A percentile compares a stretch with the other conserved stretches of the same genome.
Conservation (phyloP, 352 stramenopile species). For the Thalassiosira delicatula region DNA sequence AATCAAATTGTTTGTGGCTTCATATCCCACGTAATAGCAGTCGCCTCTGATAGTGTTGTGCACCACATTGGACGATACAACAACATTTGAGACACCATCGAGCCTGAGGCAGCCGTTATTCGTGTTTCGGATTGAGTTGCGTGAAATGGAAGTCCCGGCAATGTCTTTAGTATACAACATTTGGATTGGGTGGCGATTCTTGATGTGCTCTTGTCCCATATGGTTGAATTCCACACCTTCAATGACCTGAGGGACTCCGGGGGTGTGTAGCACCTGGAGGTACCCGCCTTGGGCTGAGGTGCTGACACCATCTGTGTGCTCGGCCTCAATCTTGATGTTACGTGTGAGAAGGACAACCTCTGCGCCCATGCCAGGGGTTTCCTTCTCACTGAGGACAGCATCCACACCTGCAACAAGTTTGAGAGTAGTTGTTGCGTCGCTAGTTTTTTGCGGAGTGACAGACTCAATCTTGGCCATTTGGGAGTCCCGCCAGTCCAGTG, state of each 20-base stretch:
- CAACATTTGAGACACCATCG: constrained; percentile 60
- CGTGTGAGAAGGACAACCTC: constrained; percentile 62
- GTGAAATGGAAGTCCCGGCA: constrained; percentile 49
- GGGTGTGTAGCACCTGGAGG: constrained; percentile 67
- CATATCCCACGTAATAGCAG: constrained; percentile 51
- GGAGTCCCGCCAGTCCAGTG: constrained; percentile 43
- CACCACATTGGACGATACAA: constrained; percentile 59
- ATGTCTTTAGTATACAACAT: constrained; percentile 58
- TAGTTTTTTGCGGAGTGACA: constrained; percentile 15
- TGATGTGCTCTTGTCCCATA: constrained; percentile 60
- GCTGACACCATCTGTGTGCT: constrained; percentile 20
- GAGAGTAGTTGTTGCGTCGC: constrained; percentile 29
- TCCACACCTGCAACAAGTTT: constrained; percentile 45
- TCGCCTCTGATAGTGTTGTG: constrained; percentile 46
- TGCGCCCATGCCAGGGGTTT: constrained; percentile 48
- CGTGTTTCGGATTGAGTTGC: constrained; percentile 59
- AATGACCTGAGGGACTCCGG: constrained; percentile 54
- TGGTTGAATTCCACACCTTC: constrained; percentile 70
- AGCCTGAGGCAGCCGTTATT: constrained; percentile 58
- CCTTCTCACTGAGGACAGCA: constrained; percentile 43
- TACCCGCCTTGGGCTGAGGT: constrained; percentile 49
- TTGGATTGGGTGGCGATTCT: constrained; percentile 59
- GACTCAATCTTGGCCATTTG: constrained; percentile 46
- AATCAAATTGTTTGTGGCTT: constrained; percentile 49
- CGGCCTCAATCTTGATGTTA: constrained; percentile 68